These are phyloP conservation scores for Arabidopsis lyrata DNA, from an alignment of 441 rosid genomes.

Conservation along the genomic window DNA sequence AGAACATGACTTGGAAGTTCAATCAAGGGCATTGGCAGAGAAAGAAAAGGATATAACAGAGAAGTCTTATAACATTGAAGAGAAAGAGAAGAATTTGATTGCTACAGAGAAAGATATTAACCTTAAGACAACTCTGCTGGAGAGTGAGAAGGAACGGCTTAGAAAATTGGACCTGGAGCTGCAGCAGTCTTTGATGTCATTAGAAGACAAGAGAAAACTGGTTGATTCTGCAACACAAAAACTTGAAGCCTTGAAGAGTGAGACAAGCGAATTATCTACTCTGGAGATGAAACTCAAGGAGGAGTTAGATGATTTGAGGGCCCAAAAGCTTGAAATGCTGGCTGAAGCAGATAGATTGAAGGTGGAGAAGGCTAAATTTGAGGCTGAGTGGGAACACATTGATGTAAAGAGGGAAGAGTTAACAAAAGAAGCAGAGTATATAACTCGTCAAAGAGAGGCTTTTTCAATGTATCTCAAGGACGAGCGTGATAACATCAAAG, in stretches of 20 bases:
- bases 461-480: slow-evolving; percentile 75
- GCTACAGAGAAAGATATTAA: slow-evolving; percentile 60
- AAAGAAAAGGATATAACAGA: slow-evolving; percentile 79
- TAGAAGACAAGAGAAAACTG: slow-evolving; percentile 74
- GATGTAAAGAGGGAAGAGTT: slow-evolving; percentile 93
- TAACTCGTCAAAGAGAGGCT: slow-evolving; percentile 69
- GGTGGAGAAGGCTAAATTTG: slow-evolving; percentile 85
- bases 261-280: slow-evolving; percentile 67
- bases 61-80: slow-evolving; percentile 57
- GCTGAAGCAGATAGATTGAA: slow-evolving; percentile 81
- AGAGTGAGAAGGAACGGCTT: slow-evolving; percentile 68
- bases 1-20: slow-evolving; percentile 84
- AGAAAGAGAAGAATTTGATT: slow-evolving; percentile 62
- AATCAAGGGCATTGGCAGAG: slow-evolving; percentile 59
- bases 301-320: slow-evolving; percentile 85
- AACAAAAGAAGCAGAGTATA: slow-evolving; percentile 60
- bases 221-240: slow-evolving; percentile 71
- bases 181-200: slow-evolving; percentile 59
- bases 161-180: slow-evolving; percentile 64
- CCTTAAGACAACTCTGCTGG: slow-evolving; percentile 51
- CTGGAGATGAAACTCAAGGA: slow-evolving; percentile 88
- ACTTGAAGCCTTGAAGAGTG: slow-evolving; percentile 77
- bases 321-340: slow-evolving; percentile 75
- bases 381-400: slow-evolving; percentile 94
- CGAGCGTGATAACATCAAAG: slow-evolving; percentile 76